These are phyloP conservation scores for Calendula officinalis DNA, from an alignment of 129 eudicot genomes.

Conservation along the genomic window DNA sequence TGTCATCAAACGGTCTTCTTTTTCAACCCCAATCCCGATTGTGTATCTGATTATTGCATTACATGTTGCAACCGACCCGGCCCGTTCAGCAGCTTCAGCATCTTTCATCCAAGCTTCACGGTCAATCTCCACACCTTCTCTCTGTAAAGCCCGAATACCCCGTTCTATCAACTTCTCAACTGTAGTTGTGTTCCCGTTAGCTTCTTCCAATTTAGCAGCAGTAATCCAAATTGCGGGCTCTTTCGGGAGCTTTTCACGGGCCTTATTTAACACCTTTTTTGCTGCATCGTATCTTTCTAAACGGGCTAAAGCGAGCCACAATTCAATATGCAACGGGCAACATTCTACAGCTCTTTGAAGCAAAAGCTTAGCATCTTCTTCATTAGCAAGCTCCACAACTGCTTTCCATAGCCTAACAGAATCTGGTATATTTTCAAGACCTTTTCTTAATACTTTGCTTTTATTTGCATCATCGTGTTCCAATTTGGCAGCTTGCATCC, in stretches of 20 bases:
- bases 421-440: constrained; percentile 86
- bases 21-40: constrained; percentile 87
- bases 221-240: constrained; percentile 94
- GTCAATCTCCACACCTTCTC: constrained; percentile 78
- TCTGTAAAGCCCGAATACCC: constrained; percentile 85
- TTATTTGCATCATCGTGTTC: constrained; percentile 72
- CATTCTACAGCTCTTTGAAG: constrained; percentile 89
- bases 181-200: constrained; percentile 69
- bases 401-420: constrained; percentile 97
- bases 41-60: constrained; percentile 80
- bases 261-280: constrained; percentile 74
- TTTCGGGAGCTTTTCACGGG: constrained; percentile 76
- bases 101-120: constrained; percentile 95
- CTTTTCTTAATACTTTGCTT: constrained; percentile 82
- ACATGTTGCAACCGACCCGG: constrained; percentile 82
- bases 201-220: constrained; percentile 86
- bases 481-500: constrained; percentile 84
- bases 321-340: constrained; percentile 86
- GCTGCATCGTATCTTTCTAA: constrained; percentile 82
- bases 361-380: constrained; percentile 78
- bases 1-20: constrained; percentile 85
- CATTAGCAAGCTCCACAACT: constrained; percentile 85
- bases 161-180: constrained; percentile 87
- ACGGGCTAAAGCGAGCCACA: constrained; percentile 93
- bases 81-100: constrained; percentile 93